These are phyloP conservation scores for Rhodomyrtus psidioides DNA, from an alignment of 441 rosid species.

Conservation along the genomic window DNA sequence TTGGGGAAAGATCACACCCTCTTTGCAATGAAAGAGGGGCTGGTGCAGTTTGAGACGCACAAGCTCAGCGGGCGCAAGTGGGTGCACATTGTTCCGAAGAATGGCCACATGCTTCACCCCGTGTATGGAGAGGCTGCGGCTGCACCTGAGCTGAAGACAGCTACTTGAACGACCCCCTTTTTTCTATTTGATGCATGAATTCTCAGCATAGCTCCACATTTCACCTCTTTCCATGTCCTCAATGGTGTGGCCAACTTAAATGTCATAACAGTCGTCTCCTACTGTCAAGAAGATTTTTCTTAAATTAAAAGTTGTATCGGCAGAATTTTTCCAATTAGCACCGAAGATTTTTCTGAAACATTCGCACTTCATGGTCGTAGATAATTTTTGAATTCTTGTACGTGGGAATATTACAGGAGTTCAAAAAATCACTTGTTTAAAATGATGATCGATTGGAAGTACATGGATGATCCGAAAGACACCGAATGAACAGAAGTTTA, in stretches of 20 bases:
- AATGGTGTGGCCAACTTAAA: too few relatives aligned
- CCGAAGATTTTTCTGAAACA: too few relatives aligned
- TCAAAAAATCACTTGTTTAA: too few relatives aligned
- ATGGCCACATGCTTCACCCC: not conserved
- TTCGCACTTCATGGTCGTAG: too few relatives aligned
- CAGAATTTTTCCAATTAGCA: too few relatives aligned
- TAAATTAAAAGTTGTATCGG: too few relatives aligned
- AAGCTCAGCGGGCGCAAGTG: slow-evolving; percentile 34
- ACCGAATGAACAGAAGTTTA: too few relatives aligned
- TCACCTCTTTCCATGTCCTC: not conserved
- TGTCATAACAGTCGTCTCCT: not conserved
- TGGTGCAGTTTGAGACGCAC: slow-evolving; percentile 22
- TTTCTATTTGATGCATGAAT: not conserved
- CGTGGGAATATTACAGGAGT: too few relatives aligned
- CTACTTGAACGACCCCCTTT: not conserved
- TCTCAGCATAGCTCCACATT: not conserved
- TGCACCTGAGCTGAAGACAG: not conserved
- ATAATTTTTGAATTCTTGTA: too few relatives aligned
- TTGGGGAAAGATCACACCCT: slow-evolving; percentile 85
- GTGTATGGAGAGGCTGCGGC: not conserved
- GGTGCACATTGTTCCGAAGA: slow-evolving; percentile 65
- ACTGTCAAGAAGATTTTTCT: too few relatives aligned
- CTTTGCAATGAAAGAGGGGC: slow-evolving; percentile 73
- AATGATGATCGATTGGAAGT: too few relatives aligned
- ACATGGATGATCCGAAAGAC: too few relatives aligned